Base-by-base conservation (phyloP, 202 grass and related monocot species). In the Saccharum hybrid region DNA sequence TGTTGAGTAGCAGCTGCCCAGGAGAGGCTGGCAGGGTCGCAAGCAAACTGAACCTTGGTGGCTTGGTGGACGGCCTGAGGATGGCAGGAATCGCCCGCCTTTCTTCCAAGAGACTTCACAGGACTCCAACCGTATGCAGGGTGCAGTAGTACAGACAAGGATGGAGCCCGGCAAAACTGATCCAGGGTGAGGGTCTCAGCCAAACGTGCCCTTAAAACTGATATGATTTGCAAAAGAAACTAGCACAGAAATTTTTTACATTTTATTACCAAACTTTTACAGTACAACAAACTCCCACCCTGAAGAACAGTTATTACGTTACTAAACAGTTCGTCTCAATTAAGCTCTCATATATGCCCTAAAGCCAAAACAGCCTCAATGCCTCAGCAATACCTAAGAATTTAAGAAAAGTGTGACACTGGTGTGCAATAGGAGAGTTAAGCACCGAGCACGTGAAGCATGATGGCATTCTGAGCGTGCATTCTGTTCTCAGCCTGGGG, bases 401-500 rank as follows among this genome's bases (percentile, higher is more conserved):
- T 75, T 75, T n/a, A 56, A 36, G 4, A 78, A 51, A 40, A 19
- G 38, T 84, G 45, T 33, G 13, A 66, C 10, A 16, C 10, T 57
- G 14, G 33, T 40, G 42, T 39, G 30, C 19, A 19, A 51, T 12
- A 66, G n/a, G 54, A 28, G 8, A 16, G 66, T 48, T 81, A 96
- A 64, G 83, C 85, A 2, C 96, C 96, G 22, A 99, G 70, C 22
- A 94, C 75, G 18, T 99, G 93, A 62, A 99, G 93, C 93, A 99
- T 96, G 72, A 99, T 88, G 41, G 96, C 96, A 40, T 96, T 94
- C 66, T 99, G 96, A 8, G 96, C 93, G 30, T 99, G 96, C 93
- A 99, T 83, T 71, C 96, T 82, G 73, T 99, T 99, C 86, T 94
- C 96, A 34, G 96, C 96, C 79, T 99, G 96, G 6, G 92, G 87